Evolutionary conservation across 2,329 filamentous ascomycete species (phyloP).

Genomic region (Neofusicoccum ribis): DNA sequence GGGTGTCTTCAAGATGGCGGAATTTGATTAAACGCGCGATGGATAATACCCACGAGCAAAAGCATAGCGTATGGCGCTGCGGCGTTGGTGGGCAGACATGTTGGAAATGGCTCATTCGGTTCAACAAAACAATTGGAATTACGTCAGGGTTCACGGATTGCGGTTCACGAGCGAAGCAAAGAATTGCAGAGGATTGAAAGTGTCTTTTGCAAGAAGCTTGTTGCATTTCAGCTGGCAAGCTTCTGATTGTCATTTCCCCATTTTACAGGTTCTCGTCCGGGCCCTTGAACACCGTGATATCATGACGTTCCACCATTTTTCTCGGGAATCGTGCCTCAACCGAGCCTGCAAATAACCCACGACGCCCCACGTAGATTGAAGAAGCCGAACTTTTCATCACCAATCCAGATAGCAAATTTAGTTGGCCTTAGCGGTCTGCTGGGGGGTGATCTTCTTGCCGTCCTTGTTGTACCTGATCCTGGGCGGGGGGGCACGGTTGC

Average conservation of each 20-base stretch:
- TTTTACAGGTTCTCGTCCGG: conserved; percentile 16
- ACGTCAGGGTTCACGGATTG: not conserved
- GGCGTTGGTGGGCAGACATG: not conserved
- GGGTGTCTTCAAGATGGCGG: not conserved
- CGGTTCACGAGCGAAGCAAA: not conserved
- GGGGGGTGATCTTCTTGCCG: conserved; percentile 98
- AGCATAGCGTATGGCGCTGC: conserved; percentile 13
- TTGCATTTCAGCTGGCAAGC: conserved; percentile 1
- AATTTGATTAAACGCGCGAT: not conserved
- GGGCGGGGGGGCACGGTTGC: conserved; percentile 97
- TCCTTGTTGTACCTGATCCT: conserved; percentile 99
- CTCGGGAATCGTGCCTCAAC: conserved; percentile 7
- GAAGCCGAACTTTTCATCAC: not conserved
- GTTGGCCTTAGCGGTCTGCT: conserved; percentile 67
- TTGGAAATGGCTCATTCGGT: not conserved
- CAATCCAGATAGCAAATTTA: conserved; percentile 2
- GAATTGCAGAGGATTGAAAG: not conserved
- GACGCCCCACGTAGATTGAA: conserved; percentile 2
- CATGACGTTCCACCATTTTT: conserved; percentile 20
- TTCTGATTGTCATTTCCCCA: conserved; percentile 6
- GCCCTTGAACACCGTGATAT: conserved; percentile 21
- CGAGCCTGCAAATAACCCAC: conserved; percentile 15
- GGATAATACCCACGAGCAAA: not conserved
- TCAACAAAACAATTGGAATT: not conserved
- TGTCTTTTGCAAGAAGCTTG: not conserved